phyloP scores from a whole-genome alignment of 2,329 filamentous ascomycete species.

The Fusarium sulawesiense region DNA sequence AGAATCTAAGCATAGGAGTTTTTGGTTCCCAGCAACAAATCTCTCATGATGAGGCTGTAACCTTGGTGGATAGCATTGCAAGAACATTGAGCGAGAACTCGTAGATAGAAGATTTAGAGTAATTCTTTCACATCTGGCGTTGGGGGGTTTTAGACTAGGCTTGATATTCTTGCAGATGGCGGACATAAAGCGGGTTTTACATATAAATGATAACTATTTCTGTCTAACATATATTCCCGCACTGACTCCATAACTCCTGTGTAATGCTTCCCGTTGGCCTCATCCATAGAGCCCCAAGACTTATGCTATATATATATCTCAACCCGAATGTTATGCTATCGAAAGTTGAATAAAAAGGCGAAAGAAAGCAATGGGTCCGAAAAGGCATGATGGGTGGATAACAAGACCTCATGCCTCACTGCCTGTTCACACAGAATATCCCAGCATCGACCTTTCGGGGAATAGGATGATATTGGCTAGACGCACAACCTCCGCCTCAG shows the following conservation, averaged over 20 bases:
- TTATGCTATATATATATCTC: neutral
- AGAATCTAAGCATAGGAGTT: conserved; percentile 54
- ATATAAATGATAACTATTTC: conserved; percentile 2
- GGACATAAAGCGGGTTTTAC: neutral
- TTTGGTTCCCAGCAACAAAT: conserved; percentile 52
- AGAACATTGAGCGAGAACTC: conserved; percentile 22
- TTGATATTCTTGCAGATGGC: neutral
- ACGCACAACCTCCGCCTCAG: conserved; percentile 64
- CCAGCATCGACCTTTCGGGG: conserved; percentile 59
- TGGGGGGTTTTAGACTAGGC: neutral
- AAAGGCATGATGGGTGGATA: neutral
- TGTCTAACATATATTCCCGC: conserved; percentile 10
- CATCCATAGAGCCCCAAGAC: neutral
- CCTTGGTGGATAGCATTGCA: conserved; percentile 45
- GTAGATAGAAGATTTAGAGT: neutral
- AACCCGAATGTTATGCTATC: neutral
- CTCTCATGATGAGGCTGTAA: conserved; percentile 41
- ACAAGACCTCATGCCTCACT: neutral
- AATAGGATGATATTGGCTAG: conserved; percentile 69
- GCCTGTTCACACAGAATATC: conserved; percentile 45
- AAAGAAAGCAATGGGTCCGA: neutral
- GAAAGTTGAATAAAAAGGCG: neutral
- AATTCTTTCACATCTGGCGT: neutral
- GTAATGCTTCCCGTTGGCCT: conserved; percentile 21
- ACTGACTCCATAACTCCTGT: conserved; percentile 23